Evolutionary conservation across 306 rosid genomes (phyloP), one percentile per base, ranked within the genome.

Genomic region (Vigna unguiculata): DNA sequence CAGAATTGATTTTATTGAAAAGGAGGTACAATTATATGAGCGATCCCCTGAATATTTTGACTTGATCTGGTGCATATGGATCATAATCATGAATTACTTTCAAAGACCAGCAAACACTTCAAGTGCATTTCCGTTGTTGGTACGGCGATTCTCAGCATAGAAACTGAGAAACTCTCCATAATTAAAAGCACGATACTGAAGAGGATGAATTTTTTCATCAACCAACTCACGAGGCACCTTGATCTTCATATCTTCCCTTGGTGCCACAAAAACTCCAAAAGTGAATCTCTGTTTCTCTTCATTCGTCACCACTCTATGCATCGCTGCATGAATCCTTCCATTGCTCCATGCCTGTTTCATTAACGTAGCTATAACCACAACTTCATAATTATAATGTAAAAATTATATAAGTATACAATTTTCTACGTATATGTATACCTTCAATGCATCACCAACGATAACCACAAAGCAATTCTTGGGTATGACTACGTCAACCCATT

Each of bases 311-410:
- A 89, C 90, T 58, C 90, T 81, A 45, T 87, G 91, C n/a, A 38
- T 81, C 6, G 69, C 84, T 17, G 91, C 87, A 69, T 86, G 82
- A 65, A 86, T 71, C 17, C 88, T 87, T 55, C 88, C 88, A 41
- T 87, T 87, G 84, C 89, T 87, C 91, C 90, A 89, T 0, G 88
- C 90, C 88, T 86, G 24, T 70, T 70, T 36, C 0, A 77, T 20
- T n/a, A 13, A 19, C n/a, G n/a, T n/a, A n/a, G n/a, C n/a, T n/a
- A n/a, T n/a, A n/a, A n/a, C n/a, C n/a, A n/a, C n/a, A n/a, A n/a
- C n/a, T n/a, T n/a, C n/a, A n/a, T n/a, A n/a, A n/a, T n/a, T n/a
- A n/a, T n/a, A n/a, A n/a, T n/a, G n/a, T n/a, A n/a, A n/a, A n/a
- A n/a, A n/a, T n/a, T n/a, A n/a, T n/a, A n/a, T n/a, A n/a, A n/a